phyloP scores from a whole-genome alignment of 202 grass and related monocot species.

The Alloteropsis angusta region DNA sequence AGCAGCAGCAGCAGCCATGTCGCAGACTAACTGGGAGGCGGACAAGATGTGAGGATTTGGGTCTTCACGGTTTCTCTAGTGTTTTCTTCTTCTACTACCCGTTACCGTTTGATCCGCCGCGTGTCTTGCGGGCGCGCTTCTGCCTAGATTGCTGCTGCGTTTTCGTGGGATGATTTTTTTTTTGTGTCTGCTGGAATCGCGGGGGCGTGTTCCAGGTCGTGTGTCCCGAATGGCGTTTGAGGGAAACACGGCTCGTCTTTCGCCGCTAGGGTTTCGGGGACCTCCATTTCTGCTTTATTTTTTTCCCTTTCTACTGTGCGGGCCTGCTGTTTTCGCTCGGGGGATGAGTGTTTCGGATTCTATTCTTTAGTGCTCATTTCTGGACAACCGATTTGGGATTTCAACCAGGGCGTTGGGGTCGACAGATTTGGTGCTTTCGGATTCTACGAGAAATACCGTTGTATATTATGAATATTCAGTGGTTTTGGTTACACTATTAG shows the following conservation, averaged over 20 bases:
- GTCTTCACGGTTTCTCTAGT: background rate
- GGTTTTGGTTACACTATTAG: background rate
- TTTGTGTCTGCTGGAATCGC: background rate
- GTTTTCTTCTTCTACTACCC: background rate
- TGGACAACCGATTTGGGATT: background rate
- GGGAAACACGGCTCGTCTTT: background rate
- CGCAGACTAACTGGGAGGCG: conserved; percentile 88
- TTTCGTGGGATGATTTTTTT: background rate
- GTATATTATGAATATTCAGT: background rate
- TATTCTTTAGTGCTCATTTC: background rate
- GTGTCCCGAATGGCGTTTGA: background rate
- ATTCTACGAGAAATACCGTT: background rate
- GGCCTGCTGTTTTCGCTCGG: background rate
- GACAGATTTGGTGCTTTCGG: conserved; percentile 1
- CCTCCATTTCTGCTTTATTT: background rate
- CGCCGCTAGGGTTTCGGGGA: conserved; percentile 42
- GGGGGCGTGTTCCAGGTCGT: background rate
- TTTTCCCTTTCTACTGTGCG: background rate
- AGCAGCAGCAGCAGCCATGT: conserved; percentile 48
- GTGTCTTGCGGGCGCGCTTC: background rate
- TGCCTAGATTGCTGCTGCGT: background rate
- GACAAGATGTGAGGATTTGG: conserved; percentile 41
- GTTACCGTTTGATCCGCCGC: background rate
- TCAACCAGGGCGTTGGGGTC: background rate
- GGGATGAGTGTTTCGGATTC: background rate